Base-by-base conservation (phyloP, 805 yeast genomes). In the Cyberlindnera americana region DNA sequence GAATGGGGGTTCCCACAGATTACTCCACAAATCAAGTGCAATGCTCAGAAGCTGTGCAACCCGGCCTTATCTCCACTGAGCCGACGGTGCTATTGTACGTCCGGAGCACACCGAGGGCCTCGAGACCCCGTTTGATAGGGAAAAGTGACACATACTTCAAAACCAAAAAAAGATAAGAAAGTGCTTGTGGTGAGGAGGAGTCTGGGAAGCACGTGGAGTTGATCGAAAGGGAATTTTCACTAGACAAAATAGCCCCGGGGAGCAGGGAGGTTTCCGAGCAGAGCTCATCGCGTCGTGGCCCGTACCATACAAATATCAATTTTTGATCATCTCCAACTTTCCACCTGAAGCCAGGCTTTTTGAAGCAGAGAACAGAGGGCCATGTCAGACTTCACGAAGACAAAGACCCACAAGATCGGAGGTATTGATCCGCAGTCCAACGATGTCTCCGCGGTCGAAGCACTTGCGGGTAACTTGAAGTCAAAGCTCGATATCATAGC, bases 401-500 rank as follows among this genome's bases (percentile, higher is more conserved):
- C 29, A 10, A 38, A 35, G 19, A 6, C 41, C 12, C 29, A 41
- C 10, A 33, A 27, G 19, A 19, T 43, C 5, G 37, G 28, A 6
- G 46, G 19, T 10, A 19, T 33, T 9, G 45, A 40, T 33, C 44
- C 49, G 9, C 33, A 40, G 4, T 15, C 36, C 19, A 31, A 38
- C 2, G 37, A 35, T 2, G 4, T 9, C 3, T 24, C 13, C 3
- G 35, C 21, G 3, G 34, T 46, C 8, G 38, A 40, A 12, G 39
- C 43, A 1, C 40, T 46, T 11, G 2, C 18, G 10, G n/a, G 28
- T 13, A 40, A 30, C 34, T 24, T 47, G 10, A 21, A 12, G 27
- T 26, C 21, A 60, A 49, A 40, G 46, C 56, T 38, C 37, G 34
- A 29, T 6, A 35, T 37, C 3, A 43, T 72, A 1, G 42, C 35